Evolutionary conservation across 371 early-diverging fungal species (phyloP).

Genomic region (Choanephora cucurbitarum): DNA sequence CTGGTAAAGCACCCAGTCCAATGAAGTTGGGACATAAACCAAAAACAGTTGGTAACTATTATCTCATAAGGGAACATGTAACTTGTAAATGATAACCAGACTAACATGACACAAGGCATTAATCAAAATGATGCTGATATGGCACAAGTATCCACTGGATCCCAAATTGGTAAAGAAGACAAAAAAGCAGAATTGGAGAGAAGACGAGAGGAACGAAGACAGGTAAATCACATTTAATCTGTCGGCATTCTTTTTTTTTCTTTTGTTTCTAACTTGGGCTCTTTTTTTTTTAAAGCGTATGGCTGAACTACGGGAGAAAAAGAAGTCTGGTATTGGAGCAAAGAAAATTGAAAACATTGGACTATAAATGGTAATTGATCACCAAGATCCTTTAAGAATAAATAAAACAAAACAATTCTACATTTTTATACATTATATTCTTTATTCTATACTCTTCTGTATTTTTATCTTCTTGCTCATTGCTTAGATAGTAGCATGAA

Average conservation of each 20-base stretch:
- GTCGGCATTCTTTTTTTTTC: too few relatives aligned
- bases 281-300: slow-evolving; percentile 48
- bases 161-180: slow-evolving; percentile 46
- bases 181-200: slow-evolving; percentile 57
- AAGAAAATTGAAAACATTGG: slow-evolving; percentile 22
- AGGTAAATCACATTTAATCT: too few relatives aligned
- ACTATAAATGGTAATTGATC: slow-evolving; percentile 23
- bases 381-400: slow-evolving; percentile 15
- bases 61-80: too few relatives aligned
- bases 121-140: not conserved
- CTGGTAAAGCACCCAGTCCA: slow-evolving; percentile 21
- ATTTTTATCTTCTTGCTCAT: not conserved
- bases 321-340: slow-evolving; percentile 53
- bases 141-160: slow-evolving; percentile 8
- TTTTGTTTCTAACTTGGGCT: too few relatives aligned
- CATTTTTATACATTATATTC: not conserved
- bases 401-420: slow-evolving; percentile 2
- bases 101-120: too few relatives aligned
- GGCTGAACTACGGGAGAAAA: slow-evolving; percentile 60
- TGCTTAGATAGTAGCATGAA: not conserved
- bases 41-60: slow-evolving; percentile 32
- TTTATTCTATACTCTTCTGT: not conserved
- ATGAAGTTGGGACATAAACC: slow-evolving; percentile 48
- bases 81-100: slow-evolving; percentile 1
- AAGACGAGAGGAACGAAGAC: slow-evolving; percentile 62